Evolutionary conservation across 306 rosid species (phyloP).

Genomic region (Quillaja saponaria): DNA sequence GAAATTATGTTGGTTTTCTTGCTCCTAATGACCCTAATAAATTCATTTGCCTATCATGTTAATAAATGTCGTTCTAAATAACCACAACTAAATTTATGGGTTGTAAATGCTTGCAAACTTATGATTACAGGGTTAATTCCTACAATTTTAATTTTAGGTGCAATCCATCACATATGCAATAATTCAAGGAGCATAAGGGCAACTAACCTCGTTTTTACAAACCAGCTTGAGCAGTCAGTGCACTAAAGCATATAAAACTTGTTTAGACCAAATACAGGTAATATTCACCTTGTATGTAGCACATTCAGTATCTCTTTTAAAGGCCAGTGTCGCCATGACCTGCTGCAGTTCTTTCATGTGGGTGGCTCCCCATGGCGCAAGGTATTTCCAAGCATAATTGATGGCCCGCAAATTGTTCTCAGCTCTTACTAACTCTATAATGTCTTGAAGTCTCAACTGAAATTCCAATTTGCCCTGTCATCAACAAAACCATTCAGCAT

Average conservation of each 20-base stretch:
- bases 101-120: too few species aligned
- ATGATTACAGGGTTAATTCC: too few species aligned
- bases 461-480: constrained; percentile 90
- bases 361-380: constrained; percentile 84
- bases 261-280: constrained; percentile 7
- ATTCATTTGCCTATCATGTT: too few species aligned
- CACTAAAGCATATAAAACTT: constrained; percentile 1
- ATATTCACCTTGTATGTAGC: constrained; percentile 77
- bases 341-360: constrained; percentile 92
- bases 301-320: constrained; percentile 79
- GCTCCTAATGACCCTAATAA: too few species aligned
- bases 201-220: too few species aligned
- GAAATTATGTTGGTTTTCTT: too few species aligned
- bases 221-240: not conserved
- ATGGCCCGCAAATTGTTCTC: constrained; percentile 82
- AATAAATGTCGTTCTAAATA: too few species aligned
- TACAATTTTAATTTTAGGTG: too few species aligned
- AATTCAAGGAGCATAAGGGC: too few species aligned
- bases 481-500: constrained; percentile 40
- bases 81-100: too few species aligned
- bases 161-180: too few species aligned
- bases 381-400: constrained; percentile 77
- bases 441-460: constrained; percentile 95
- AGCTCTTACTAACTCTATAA: constrained; percentile 91
- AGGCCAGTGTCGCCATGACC: constrained; percentile 77